These are phyloP conservation scores for Tulasnella calospora DNA, from an alignment of 768 basidiomycete genomes.

Conservation along the genomic window DNA sequence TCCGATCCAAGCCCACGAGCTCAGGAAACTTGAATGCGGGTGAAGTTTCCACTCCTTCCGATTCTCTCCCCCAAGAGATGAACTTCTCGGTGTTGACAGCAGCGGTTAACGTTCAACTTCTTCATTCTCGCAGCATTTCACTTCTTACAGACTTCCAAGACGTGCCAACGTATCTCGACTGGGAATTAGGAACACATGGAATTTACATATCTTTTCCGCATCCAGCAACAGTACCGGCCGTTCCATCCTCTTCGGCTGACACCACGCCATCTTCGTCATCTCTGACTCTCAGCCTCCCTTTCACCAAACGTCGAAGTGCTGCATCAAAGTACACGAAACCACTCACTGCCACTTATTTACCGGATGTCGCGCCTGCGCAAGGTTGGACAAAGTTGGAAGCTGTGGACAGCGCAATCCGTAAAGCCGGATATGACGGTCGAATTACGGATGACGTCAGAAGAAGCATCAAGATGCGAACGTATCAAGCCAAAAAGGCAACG, in stretches of 20 bases:
- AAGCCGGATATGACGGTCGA: slow-evolving; percentile 81
- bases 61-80: slow-evolving; percentile 16
- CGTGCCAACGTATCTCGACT: slow-evolving; percentile 79
- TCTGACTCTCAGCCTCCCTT: slow-evolving; percentile 45
- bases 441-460: slow-evolving; percentile 79
- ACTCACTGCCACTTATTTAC: slow-evolving; percentile 86
- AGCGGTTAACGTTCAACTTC: not conserved
- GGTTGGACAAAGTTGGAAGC: slow-evolving; percentile 92
- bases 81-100: slow-evolving; percentile 14
- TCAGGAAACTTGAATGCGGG: slow-evolving; percentile 81
- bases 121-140: slow-evolving; percentile 58
- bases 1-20: slow-evolving; percentile 67
- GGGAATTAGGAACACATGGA: slow-evolving; percentile 89
- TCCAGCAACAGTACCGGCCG: slow-evolving; percentile 52
- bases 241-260: slow-evolving; percentile 40
- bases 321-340: slow-evolving; percentile 42
- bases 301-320: slow-evolving; percentile 21
- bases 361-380: slow-evolving; percentile 86
- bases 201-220: slow-evolving; percentile 85
- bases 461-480: slow-evolving; percentile 69
- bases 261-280: slow-evolving; percentile 65
- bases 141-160: slow-evolving; percentile 91
- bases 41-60: slow-evolving; percentile 36
- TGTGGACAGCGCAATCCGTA: slow-evolving; percentile 84
- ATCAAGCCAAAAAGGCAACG: slow-evolving; percentile 67